Evolutionary conservation across 2,329 filamentous ascomycete species (phyloP), one percentile per base, ranked within the genome.

Genomic region (Pyrenochaeta sp.): DNA sequence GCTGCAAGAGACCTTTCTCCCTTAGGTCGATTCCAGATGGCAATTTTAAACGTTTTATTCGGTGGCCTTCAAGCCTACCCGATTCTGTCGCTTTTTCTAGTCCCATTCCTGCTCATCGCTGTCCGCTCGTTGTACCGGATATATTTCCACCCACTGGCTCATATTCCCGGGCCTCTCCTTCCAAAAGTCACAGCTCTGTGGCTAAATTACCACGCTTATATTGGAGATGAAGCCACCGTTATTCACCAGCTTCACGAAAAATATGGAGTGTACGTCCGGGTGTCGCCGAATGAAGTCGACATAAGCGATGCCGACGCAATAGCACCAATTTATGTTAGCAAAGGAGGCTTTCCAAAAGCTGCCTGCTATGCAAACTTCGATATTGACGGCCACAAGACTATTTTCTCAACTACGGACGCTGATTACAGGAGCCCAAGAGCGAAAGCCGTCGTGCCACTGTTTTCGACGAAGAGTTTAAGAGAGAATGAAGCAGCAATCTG

Each of bases 361-460:
- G 53, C 61, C 0, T 77, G 72, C 44, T 84, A 84, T 57, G 61
- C 64, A 1, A 84, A 83, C 50, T 83, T 83, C 53, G 77, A 83
- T 44, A 79, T 82, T 13, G 81, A 82, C 51, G 78, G 77, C 1
- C 77, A 79, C 52, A 63, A 72, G 19, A 80, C 79, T 1, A 77
- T 84, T 23, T 84, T 84, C 63, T 78, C 75, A 3, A 74, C 71
- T 0, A 66, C 72, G 13, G 71, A 76, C 41, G 63, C 61, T 3
- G 68, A 67, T 3, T 65, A 76, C 29, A 60, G 80, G 8, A 72
- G 70, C 3, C 49, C 63, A 3, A 63, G 80, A 31, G 77, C 77
- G 9, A 81, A 81, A 56, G 75, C 76, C 11, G 78, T 82, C 0
- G 60, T 73, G 21, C 69, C 74, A 0, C 49, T 82, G 43, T 82